These are phyloP conservation scores for Termitomyces sp. DNA, from an alignment of 768 basidiomycete genomes.

Conservation along the genomic window DNA sequence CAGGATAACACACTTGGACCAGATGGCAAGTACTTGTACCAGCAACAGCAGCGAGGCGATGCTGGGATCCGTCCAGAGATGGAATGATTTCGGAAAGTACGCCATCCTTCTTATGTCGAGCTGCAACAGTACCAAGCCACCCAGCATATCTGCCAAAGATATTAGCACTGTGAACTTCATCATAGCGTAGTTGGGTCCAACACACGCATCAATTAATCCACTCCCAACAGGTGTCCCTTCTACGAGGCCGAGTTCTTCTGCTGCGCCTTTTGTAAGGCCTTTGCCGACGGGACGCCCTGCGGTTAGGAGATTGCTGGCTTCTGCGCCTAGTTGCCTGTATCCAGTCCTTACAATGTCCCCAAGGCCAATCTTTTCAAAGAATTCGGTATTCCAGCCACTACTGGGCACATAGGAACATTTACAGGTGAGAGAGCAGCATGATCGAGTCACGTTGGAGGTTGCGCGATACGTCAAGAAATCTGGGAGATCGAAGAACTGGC, in stretches of 20 bases:
- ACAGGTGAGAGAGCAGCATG: conserved; percentile 91
- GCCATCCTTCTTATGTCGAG: conserved; percentile 53
- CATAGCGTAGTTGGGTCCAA: conserved; percentile 7
- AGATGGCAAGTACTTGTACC: conserved; percentile 97
- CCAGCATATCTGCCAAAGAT: conserved; percentile 68
- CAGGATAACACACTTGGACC: conserved; percentile 52
- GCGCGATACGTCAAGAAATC: conserved; percentile 94
- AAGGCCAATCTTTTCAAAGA: conserved; percentile 84
- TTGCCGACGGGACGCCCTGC: conserved; percentile 83
- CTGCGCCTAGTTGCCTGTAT: conserved; percentile 72
- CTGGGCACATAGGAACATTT: conserved; percentile 91
- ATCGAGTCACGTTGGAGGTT: conserved; percentile 68
- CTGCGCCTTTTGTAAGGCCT: conserved; percentile 75
- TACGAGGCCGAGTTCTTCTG: conserved; percentile 76
- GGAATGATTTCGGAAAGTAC: conserved; percentile 48
- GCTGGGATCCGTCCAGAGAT: conserved; percentile 66
- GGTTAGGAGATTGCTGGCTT: conserved; percentile 59
- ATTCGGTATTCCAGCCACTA: conserved; percentile 83
- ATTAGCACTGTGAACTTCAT: not conserved
- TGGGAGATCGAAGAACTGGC: conserved; percentile 89
- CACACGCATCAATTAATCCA: conserved; percentile 91
- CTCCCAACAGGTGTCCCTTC: conserved; percentile 92
- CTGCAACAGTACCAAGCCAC: conserved; percentile 95
- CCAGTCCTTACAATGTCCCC: conserved; percentile 59
- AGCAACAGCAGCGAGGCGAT: conserved; percentile 87